These are phyloP conservation scores for Dothistroma septosporum DNA, from an alignment of 2,329 filamentous ascomycete genomes.

Conservation along the genomic window DNA sequence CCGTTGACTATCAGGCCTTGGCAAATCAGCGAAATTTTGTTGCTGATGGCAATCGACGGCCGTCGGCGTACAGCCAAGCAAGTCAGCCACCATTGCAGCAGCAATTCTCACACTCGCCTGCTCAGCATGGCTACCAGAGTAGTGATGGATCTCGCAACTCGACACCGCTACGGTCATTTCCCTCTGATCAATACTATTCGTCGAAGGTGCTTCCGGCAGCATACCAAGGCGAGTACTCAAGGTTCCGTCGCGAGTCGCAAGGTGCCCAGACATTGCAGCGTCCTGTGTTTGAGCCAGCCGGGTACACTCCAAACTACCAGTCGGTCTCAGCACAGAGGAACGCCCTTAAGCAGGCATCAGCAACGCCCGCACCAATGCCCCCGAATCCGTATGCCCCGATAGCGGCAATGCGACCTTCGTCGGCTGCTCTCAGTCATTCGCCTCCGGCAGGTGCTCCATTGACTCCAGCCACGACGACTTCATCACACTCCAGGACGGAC, in stretches of 20 bases:
- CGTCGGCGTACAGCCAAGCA: constrained; percentile 8
- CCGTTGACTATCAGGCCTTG: constrained; percentile 31
- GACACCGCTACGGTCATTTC: constrained; percentile 33
- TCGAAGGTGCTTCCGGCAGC: constrained; percentile 35
- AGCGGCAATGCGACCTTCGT: constrained; percentile 22
- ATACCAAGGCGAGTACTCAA: constrained; percentile 35
- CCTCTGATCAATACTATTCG: constrained; percentile 37
- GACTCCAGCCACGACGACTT: constrained; percentile 34
- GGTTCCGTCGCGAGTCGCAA: constrained; percentile 32
- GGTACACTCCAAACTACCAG: constrained; percentile 27
- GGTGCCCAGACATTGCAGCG: constrained; percentile 29
- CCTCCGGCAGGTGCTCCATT: constrained; percentile 33
- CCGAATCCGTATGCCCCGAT: constrained; percentile 24
- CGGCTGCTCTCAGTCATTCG: constrained; percentile 26
- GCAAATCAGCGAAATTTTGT: constrained; percentile 30
- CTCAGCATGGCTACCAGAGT: constrained; percentile 26
- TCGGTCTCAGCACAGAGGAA: constrained; percentile 26
- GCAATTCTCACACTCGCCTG: background rate
- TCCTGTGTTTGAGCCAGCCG: constrained; percentile 24
- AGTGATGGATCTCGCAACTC: constrained; percentile 22
- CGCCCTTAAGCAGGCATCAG: constrained; percentile 21
- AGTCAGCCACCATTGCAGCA: constrained; percentile 6
- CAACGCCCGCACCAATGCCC: constrained; percentile 13
- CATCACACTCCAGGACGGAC: constrained; percentile 22
- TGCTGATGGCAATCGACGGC: constrained; percentile 22